Percentiles rank a stretch among this genome's conserved stretches.
Evolutionary conservation across 2,329 filamentous ascomycete species (phyloP).

Genomic region (Simplicillium aogashimaense): DNA sequence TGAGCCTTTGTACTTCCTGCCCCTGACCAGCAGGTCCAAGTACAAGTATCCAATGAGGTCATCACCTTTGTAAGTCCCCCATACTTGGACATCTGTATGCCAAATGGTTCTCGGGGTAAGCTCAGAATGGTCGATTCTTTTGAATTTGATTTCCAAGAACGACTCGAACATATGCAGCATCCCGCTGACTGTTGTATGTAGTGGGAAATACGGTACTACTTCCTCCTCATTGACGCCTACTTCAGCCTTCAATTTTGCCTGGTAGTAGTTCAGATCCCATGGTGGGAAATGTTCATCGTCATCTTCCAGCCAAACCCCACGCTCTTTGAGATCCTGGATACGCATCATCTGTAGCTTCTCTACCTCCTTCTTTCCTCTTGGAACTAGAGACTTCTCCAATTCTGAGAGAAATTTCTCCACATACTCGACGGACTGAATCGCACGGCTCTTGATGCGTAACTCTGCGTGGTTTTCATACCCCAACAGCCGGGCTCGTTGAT

Average conservation of each 20-base stretch:
- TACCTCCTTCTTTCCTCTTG: neutral
- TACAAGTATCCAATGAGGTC: conserved; percentile 1
- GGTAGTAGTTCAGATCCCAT: conserved; percentile 1
- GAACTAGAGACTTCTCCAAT: neutral
- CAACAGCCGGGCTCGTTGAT: no score
- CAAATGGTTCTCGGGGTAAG: neutral
- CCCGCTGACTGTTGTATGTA: neutral
- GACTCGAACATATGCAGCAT: conserved; percentile 1
- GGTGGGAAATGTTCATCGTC: neutral
- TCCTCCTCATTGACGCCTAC: neutral
- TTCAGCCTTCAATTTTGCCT: neutral
- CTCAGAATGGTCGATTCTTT: neutral
- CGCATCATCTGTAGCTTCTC: neutral
- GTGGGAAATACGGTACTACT: neutral
- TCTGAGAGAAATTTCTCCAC: neutral
- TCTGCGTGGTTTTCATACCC: neutral
- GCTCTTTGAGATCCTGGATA: neutral
- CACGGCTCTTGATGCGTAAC: neutral
- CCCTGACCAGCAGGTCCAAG: neutral
- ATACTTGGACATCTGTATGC: neutral
- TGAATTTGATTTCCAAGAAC: neutral
- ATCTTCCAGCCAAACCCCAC: neutral
- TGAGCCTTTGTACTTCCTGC: conserved; percentile 1
- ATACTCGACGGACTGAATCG: neutral
- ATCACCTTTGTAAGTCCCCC: neutral